Evolutionary conservation across 148 eudicot species (phyloP), one percentile per base, ranked within the genome.

Genomic region (Silene uniflora): DNA sequence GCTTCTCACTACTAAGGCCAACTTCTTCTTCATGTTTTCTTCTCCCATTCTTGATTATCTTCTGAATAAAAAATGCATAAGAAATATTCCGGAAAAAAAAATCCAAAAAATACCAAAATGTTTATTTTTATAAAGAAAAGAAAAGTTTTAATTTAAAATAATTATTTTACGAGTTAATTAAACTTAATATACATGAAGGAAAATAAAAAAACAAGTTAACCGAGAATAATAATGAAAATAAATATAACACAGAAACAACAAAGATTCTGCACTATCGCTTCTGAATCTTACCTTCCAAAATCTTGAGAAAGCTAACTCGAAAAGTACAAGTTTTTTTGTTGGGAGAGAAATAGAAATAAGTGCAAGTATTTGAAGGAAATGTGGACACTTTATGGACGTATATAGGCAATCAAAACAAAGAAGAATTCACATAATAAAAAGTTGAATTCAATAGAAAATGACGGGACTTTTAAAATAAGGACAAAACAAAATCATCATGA

Each of bases 1-100:
- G 62, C 87, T 81, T 85, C 89, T 83, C 65, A 86, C 91, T 62
- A 88, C 89, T 78, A 83, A 85, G 63, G 84, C 80, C 77, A 81
- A 82, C 39, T 54, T n/a, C 42, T 54, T 55, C 62, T 55, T 71
- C 10, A 54, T 24, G 21, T 52, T 54, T 52, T 71, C 73, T 52
- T 54, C 70, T 21, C 70, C 73, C 73, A 49, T 71, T 52, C 32
- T 44, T 8, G 21, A 32, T 35, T 4, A 18, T 69, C 72, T 69
- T 32, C 60, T 23, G 32, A 23, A 22, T n/a, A 19, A 18, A 1
- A 69, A 21, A 44, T 46, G 18, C 14, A 6, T 64, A 13, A 14
- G 9, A 12, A 27, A 27, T 25, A 64, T 64, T 23, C 67, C 24
- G 9, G 10, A 21, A 62, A 62, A 62, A 21, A 21, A 22, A 44